Evolutionary conservation across 2,329 filamentous ascomycete species (phyloP).

Genomic region (Aspergillus oerlinghausenensis): DNA sequence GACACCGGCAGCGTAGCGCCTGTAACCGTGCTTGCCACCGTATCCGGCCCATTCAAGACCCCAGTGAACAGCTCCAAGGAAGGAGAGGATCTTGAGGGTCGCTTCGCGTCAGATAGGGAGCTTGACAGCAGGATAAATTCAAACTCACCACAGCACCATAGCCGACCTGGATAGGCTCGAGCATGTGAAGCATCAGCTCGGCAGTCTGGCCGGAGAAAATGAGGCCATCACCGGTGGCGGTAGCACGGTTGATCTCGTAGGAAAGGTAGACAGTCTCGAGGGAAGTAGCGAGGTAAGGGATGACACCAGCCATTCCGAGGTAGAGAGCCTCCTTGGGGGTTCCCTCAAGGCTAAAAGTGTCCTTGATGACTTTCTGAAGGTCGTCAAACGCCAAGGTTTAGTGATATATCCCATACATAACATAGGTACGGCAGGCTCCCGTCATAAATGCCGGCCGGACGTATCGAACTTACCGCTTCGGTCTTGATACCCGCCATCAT

Average conservation of each 20-base stretch:
- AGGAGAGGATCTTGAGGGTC: constrained; percentile 69
- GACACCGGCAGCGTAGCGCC: constrained; percentile 79
- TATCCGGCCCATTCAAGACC: constrained; percentile 78
- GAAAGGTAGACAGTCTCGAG: constrained; percentile 75
- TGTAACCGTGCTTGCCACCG: constrained; percentile 63
- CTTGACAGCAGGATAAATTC: not conserved
- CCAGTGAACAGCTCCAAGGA: constrained; percentile 92
- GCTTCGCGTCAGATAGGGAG: constrained; percentile 2
- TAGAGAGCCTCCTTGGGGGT: constrained; percentile 65
- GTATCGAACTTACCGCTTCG: constrained; percentile 52
- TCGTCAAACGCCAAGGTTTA: constrained; percentile 5
- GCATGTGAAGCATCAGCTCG: constrained; percentile 63
- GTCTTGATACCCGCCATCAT: constrained; percentile 50
- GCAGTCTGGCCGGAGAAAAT: constrained; percentile 68
- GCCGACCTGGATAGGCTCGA: constrained; percentile 85
- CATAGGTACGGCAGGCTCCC: not conserved
- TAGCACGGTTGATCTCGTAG: constrained; percentile 72
- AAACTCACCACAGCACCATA: constrained; percentile 75
- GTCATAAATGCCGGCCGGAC: not conserved
- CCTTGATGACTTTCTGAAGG: constrained; percentile 58
- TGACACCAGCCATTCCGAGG: constrained; percentile 69
- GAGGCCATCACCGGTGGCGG: constrained; percentile 56
- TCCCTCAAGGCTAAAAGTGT: constrained; percentile 60
- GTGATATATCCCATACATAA: not conserved
- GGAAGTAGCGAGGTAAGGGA: constrained; percentile 83